Base-by-base conservation (phyloP, 2,329 filamentous ascomycete species). In the Sclerotinia trifoliorum region DNA sequence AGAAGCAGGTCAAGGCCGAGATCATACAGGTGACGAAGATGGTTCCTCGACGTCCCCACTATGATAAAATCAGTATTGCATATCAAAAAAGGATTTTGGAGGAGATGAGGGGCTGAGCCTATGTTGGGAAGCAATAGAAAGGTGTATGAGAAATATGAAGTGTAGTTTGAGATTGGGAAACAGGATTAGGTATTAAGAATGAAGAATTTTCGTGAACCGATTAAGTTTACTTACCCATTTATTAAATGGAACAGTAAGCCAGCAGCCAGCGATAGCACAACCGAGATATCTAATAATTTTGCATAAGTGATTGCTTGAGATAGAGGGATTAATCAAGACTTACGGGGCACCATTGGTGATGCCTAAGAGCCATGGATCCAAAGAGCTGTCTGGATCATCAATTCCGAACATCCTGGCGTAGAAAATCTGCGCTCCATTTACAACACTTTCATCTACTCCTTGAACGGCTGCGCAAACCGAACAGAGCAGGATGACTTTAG, bases 191-290 rank as follows among this genome's bases (percentile, higher is more conserved):
- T 24, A n/a, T 3, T 11, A 51, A n/a, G 48, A 51, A 24, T n/a
- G n/a, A 51, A 51, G 3, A 11, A 5, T n/a, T 51, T 49, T 51
- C n/a, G n/a, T 51, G n/a, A 26, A 26, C 10, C 3, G n/a, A 24
- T n/a, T 26, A 51, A 26, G 48, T 11, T 24, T 51, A 29, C 57
- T 56, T 39, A 56, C 54, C 54, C 54, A 80, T 67, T 87, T 85
- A 78, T 93, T 93, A 78, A 92, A 84, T 0, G 90, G 90, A 49
- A 88, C 86, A 0, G 89, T 92, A 58, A 90, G 80, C 90, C 90
- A 93, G 78, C 89, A 92, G 26, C 90, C 88, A 60, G 90, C 77
- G 55, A 91, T 78, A 4, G 89, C 88, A 72, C 87, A 92, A 79
- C 87, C 87, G 29, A 92, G 83, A 71, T 89, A 89, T 0, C 58